Evolutionary conservation across 768 basidiomycete species (phyloP).

Genomic region (Boletus tomentosulus): DNA sequence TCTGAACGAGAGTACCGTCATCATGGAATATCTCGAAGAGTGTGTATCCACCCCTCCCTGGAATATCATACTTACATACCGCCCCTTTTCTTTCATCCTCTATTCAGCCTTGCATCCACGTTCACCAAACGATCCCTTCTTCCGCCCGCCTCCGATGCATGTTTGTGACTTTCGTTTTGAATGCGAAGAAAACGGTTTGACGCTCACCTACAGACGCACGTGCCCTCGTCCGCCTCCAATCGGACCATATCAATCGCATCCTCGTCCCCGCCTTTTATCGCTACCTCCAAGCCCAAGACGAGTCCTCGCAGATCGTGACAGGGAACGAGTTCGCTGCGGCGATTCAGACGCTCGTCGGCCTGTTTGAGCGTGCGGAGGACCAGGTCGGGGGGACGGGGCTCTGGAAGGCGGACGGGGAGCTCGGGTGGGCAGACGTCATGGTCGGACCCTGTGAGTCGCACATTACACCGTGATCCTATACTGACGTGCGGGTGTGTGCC

Average conservation of each 20-base stretch:
- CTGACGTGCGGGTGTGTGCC: neutral
- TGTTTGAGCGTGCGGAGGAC: conserved; percentile 49
- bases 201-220: conserved; percentile 48
- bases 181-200: neutral
- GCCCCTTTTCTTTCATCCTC: neutral
- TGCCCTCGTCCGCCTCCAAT: conserved; percentile 61
- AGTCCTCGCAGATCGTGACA: conserved; percentile 44
- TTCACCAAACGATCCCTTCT: conserved; percentile 50
- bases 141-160: conserved; percentile 55
- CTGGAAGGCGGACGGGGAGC: conserved; percentile 53
- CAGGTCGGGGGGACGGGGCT: conserved; percentile 52
- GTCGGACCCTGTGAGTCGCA: conserved; percentile 61
- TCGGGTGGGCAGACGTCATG: conserved; percentile 66
- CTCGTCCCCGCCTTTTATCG: conserved; percentile 73
- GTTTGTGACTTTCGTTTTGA: conserved; percentile 33
- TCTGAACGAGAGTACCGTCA: conserved; percentile 76
- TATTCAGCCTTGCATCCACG: conserved; percentile 44
- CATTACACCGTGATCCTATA: neutral
- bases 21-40: conserved; percentile 79
- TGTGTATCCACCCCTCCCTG: conserved; percentile 27
- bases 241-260: conserved; percentile 60
- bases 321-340: conserved; percentile 53
- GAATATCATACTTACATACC: neutral
- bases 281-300: conserved; percentile 66
- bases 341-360: conserved; percentile 45